phyloP scores from a whole-genome alignment of 345 rosid genomes.

The Arabis hirsuta region DNA sequence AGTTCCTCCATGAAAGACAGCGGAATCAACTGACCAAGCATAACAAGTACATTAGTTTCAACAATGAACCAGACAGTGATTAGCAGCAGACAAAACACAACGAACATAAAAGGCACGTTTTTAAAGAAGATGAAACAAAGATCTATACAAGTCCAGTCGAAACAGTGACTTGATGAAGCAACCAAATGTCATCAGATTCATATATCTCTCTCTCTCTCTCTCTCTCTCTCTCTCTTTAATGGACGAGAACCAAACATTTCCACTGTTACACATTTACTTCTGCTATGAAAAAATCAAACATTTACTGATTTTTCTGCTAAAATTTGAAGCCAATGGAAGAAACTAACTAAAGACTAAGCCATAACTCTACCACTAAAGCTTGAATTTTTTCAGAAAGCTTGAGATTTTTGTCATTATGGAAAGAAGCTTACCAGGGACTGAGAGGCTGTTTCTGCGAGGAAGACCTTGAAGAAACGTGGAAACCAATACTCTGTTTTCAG shows the following conservation, averaged over 20 bases:
- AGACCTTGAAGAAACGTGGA: conserved; percentile 42
- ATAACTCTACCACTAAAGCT: background rate
- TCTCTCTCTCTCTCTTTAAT: too few relatives aligned
- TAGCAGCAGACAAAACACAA: background rate
- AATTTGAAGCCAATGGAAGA: too few relatives aligned
- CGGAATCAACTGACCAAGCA: conserved; percentile 29
- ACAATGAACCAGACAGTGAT: background rate
- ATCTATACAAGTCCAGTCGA: background rate
- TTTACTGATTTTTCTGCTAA: too few relatives aligned
- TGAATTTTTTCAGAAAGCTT: background rate
- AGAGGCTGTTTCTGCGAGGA: conserved; percentile 27
- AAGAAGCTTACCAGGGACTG: conserved; percentile 22
- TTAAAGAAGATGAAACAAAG: background rate
- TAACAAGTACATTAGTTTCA: background rate
- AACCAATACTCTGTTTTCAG: background rate
- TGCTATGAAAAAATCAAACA: too few relatives aligned
- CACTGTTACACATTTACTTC: too few relatives aligned
- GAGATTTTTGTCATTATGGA: background rate
- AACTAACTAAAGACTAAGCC: background rate
- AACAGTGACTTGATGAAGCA: background rate
- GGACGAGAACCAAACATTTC: too few relatives aligned
- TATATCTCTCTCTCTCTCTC: too few relatives aligned
- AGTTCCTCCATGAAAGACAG: conserved; percentile 19
- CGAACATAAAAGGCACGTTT: background rate
- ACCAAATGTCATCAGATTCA: background rate